Percentiles rank a stretch among this genome's conserved stretches.
Conservation (phyloP, 768 basidiomycete genomes). For the Steccherinum ochraceum region DNA sequence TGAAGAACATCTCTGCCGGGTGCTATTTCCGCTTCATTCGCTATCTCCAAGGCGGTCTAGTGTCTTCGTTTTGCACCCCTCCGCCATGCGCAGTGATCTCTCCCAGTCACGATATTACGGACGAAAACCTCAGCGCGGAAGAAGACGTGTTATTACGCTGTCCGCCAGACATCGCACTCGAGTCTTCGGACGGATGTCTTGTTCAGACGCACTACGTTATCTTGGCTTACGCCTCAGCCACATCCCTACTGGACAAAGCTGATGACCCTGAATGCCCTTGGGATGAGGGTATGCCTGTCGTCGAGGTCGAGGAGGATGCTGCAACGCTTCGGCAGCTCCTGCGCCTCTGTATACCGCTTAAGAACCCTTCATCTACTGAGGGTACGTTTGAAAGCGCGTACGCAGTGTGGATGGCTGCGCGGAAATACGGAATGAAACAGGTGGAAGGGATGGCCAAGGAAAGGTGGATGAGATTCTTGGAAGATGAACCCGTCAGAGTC, state of each 20-base stretch:
- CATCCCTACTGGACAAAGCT: background rate
- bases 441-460: no score
- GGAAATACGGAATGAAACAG: background rate
- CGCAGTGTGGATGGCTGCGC: background rate
- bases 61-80: background rate
- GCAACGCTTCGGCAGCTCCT: slow-evolving; percentile 12
- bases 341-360: slow-evolving; percentile 13
- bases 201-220: background rate
- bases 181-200: background rate
- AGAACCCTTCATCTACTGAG: slow-evolving; percentile 1
- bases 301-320: slow-evolving; percentile 9
- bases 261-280: background rate
- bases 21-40: background rate
- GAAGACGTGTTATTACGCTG: no score
- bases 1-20: background rate
- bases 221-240: background rate
- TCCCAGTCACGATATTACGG: no score
- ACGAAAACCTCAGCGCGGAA: no score
- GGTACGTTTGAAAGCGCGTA: background rate
- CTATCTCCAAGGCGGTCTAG: background rate
- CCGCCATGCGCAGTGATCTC: no score
- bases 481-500: no score
- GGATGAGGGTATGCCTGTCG: background rate
- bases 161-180: background rate
- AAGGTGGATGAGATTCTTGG: no score